Conservation (phyloP, 768 basidiomycete genomes). For the Lentinula guzmanii region DNA sequence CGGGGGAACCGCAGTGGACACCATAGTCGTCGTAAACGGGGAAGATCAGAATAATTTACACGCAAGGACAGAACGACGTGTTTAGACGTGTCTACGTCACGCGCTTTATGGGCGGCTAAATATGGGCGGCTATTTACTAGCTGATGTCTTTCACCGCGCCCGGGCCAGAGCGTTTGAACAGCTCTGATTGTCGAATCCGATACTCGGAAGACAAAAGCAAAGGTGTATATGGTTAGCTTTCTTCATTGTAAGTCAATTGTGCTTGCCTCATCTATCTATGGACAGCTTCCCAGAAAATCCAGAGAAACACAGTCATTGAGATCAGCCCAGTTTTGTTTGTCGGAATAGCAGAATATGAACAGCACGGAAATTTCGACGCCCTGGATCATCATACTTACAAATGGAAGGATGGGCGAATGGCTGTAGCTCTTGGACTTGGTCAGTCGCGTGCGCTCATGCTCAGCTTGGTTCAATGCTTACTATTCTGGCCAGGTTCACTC, state of each 20-base stretch:
- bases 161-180: conserved; percentile 34
- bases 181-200: conserved; percentile 42
- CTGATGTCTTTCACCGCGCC: conserved; percentile 7
- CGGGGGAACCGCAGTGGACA: conserved; percentile 22
- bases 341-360: conserved; percentile 59
- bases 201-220: conserved; percentile 44
- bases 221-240: conserved; percentile 54
- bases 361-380: conserved; percentile 55
- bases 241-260: neutral
- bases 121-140: neutral
- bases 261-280: neutral
- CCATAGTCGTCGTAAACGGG: conserved; percentile 7
- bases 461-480: neutral
- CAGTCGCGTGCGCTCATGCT: conserved; percentile 7
- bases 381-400: conserved; percentile 74
- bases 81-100: neutral
- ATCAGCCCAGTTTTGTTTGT: conserved; percentile 83
- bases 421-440: conserved; percentile 77
- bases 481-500: conserved; percentile 51
- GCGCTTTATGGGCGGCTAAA: neutral
- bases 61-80: neutral
- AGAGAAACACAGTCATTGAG: conserved; percentile 66
- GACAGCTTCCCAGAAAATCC: conserved; percentile 47
- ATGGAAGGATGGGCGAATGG: conserved; percentile 72
- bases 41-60: neutral